Conservation (phyloP, 2,329 filamentous ascomycete genomes). For the Aspergillus transmontanensis region DNA sequence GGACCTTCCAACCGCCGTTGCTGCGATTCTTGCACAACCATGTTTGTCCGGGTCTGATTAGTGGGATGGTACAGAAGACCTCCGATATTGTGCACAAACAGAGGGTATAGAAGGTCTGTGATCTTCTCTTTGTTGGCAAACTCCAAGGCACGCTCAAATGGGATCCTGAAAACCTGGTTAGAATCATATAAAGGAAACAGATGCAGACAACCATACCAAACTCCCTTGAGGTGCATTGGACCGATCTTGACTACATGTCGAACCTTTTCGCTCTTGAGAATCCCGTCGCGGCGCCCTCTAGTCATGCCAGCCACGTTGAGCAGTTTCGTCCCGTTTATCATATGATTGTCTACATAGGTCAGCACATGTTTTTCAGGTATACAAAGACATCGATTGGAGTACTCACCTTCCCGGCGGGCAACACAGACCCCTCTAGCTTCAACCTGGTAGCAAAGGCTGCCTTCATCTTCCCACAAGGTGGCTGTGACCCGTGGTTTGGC, state of each 20-base stretch:
- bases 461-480: conserved; percentile 97
- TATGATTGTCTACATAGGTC: conserved; percentile 77
- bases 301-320: conserved; percentile 99
- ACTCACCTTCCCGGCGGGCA: conserved; percentile 82
- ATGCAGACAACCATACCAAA: conserved; percentile 69
- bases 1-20: conserved; percentile 69
- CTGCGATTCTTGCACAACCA: conserved; percentile 82
- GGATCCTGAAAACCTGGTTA: conserved; percentile 68
- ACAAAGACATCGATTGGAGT: background rate
- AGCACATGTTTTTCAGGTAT: background rate
- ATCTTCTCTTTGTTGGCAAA: conserved; percentile 99
- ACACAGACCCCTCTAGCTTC: conserved; percentile 96
- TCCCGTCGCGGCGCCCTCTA: conserved; percentile 88
- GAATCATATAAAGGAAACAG: conserved; percentile 10
- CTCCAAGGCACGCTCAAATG: conserved; percentile 94
- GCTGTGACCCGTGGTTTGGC: conserved; percentile 97
- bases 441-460: conserved; percentile 95
- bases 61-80: conserved; percentile 85
- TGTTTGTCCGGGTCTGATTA: conserved; percentile 78
- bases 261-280: conserved; percentile 95
- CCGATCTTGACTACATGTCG: conserved; percentile 98
- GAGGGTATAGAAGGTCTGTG: conserved; percentile 87
- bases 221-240: conserved; percentile 97
- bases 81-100: conserved; percentile 97
- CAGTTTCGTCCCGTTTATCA: conserved; percentile 98